Base-by-base conservation (phyloP, 2,329 filamentous ascomycete genomes). In the Sporothrix humicola region DNA sequence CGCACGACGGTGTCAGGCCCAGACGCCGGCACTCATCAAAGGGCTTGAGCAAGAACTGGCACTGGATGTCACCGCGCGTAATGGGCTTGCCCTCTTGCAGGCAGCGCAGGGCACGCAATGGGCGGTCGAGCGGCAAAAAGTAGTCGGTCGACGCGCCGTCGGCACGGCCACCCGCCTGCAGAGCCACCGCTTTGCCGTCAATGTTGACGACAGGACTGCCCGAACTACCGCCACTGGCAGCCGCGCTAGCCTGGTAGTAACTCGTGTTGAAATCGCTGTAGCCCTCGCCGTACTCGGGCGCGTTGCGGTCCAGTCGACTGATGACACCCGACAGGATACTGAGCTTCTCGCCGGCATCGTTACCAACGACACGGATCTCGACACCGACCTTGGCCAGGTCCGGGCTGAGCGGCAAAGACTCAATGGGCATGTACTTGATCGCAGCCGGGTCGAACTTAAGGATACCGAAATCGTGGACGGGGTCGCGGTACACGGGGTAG, bases 321-420 rank as follows among this genome's bases (percentile, higher is more conserved):
- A 99, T 99, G 73, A 99, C 95, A 78, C 96, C 96, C 6, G 96
- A 98, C 74, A 99, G 85, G 78, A 99, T 99, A 85, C 94, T 98
- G 77, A 99, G 90, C 84, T 99, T 99, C 82, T 99, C 96, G 77
- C 96, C 96, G 44, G 96, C 96, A 85, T 99, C 96, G 82, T 99
- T 99, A 84, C 96, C 96, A 6, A 99, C 96, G 1, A 99, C 96
- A 77, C 97, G 89, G 77, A 99, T 98, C 83, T 99, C 96, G 15
- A 93, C 90, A 72, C 96, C 96, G 71, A 99, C 95, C 84, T 90
- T 90, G 50, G 96, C 96, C 73, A 94, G 89, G 77, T 97, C 94
- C 1, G 96, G 96, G 75, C 93, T 89, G 71, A 99, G 86, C 74
- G 90, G 87, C 69, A 99, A 86, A 63, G 94, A 91, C 52, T 91